Evolutionary conservation across 2,329 filamentous ascomycete genomes (phyloP), one percentile per base, ranked within the genome.

Genomic region (Dactylonectria estremocensis): DNA sequence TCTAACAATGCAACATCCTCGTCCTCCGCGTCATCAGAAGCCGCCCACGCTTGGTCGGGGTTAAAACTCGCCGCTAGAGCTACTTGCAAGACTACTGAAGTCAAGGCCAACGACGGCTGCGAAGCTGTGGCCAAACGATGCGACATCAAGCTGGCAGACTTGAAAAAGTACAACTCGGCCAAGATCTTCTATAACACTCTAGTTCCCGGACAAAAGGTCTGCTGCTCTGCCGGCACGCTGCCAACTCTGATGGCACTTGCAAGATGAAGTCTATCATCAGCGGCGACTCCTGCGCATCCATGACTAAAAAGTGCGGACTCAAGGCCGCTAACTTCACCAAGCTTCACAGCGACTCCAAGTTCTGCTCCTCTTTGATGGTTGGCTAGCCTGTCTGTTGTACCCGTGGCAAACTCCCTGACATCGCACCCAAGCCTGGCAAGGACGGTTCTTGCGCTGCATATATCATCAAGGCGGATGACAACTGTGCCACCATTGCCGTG

Each of bases 241-340:
- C 67, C 28, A 71, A 74, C 53, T 57, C 62, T 28, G 72, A 70
- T 60, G 74, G 69, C 50, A 68, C 69, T 20, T 81, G 79, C 68
- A 70, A 67, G n/a, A 76, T 71, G 18, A 71, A 76, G 11, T 69
- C 77, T 35, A 79, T 83, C 20, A 68, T 72, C 3, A 59, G 69
- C 2, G 78, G 77, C 1, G 80, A 84, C 66, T 61, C 68, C n/a
- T 85, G 82, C 64, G 71, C 37, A 6, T 62, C 76, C 1, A 71
- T 85, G 9, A 82, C 81, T 1, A 18, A 66, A 7, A 76, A 77
- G 61, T 84, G 82, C 55, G 79, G 80, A 7, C 80, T 85, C 28
- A 76, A 78, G 1, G 59, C 67, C 3, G 67, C 69, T 11, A 75
- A 83, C 53, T 80, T 84, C 49, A 76, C 64, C 2, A 75, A 77